Conservation (phyloP, 306 rosid species). For the Pachyrhizus erosus region DNA sequence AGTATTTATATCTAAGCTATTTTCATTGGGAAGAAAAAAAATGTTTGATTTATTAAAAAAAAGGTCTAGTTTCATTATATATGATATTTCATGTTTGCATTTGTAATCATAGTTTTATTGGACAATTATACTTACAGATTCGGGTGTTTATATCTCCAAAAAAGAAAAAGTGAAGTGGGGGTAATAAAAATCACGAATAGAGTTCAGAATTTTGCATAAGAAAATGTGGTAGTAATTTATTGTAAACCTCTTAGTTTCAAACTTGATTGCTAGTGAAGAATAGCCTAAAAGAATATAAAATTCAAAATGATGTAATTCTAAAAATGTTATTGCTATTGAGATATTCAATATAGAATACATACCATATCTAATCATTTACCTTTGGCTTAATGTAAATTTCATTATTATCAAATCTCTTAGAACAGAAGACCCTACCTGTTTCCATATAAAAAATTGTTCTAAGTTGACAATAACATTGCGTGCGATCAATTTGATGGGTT, state of each 20-base stretch:
- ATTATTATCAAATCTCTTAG: neutral
- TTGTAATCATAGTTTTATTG: too few species aligned
- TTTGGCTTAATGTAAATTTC: neutral
- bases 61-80: too few species aligned
- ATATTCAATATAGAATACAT: neutral
- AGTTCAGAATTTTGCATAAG: too few species aligned
- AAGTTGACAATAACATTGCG: neutral
- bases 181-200: too few species aligned
- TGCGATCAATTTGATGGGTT: neutral
- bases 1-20: too few species aligned
- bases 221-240: too few species aligned
- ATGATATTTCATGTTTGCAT: too few species aligned
- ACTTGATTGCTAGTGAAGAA: slow-evolving; percentile 15
- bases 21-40: too few species aligned
- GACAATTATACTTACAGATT: too few species aligned
- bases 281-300: slow-evolving; percentile 9
- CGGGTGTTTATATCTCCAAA: too few species aligned
- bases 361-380: neutral
- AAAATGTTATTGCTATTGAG: neutral
- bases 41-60: too few species aligned
- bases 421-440: slow-evolving; percentile 23
- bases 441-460: neutral
- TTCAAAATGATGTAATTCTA: neutral
- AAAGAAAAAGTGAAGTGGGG: too few species aligned
- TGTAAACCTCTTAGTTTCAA: slow-evolving; percentile 23